phyloP scores from a whole-genome alignment of 768 basidiomycete genomes.

The Suillus bovinus region DNA sequence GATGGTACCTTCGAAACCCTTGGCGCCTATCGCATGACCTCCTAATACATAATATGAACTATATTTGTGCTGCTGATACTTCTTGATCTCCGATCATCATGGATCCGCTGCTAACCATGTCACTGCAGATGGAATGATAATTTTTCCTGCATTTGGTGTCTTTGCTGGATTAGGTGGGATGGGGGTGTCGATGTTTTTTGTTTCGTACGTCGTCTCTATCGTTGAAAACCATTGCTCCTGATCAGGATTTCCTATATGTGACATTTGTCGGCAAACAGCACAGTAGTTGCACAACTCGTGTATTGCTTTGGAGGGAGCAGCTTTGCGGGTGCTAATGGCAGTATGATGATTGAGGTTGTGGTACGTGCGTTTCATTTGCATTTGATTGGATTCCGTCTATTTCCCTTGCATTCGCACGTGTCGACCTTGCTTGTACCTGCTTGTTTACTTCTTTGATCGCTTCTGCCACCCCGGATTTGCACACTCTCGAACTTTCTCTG shows the following conservation, averaged over 20 bases:
- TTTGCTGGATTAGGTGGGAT: conserved; percentile 82
- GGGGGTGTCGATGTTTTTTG: conserved; percentile 96
- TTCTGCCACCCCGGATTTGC: conserved; percentile 6
- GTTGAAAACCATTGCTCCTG: background rate
- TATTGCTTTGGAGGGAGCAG: conserved; percentile 87
- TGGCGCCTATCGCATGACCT: background rate
- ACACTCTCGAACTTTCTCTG: background rate
- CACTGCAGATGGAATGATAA: conserved; percentile 84
- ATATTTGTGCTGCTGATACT: background rate
- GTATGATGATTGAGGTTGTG: conserved; percentile 99
- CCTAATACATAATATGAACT: conserved; percentile 8
- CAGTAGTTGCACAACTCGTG: conserved; percentile 78
- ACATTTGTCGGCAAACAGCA: conserved; percentile 36
- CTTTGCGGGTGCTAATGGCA: conserved; percentile 88
- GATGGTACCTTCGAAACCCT: conserved; percentile 1
- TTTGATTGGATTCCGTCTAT: background rate
- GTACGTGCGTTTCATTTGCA: conserved; percentile 46
- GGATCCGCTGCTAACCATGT: conserved; percentile 2
- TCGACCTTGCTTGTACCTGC: conserved; percentile 7
- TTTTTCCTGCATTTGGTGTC: conserved; percentile 82
- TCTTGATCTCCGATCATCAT: background rate
- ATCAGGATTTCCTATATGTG: background rate
- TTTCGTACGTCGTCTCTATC: conserved; percentile 52
- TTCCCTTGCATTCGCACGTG: conserved; percentile 1
- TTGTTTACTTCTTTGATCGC: background rate